Percentiles rank a stretch among this genome's conserved stretches.
phyloP scores from a whole-genome alignment of 2,329 filamentous ascomycete genomes.

The Exophiala calicioides region DNA sequence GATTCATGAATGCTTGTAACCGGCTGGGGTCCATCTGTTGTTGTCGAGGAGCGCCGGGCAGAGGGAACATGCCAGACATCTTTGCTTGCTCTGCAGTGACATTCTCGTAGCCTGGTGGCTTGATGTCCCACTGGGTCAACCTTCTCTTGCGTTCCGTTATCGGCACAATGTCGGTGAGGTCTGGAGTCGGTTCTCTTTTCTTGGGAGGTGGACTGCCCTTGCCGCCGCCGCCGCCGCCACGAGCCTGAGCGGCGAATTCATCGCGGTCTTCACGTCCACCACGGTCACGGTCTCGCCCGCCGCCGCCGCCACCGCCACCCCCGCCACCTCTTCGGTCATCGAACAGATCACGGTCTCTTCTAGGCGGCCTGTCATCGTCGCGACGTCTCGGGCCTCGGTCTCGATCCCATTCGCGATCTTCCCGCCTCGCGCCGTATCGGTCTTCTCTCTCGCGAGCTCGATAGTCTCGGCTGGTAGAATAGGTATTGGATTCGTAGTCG shows the following conservation, averaged over 20 bases:
- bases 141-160: conserved; percentile 85
- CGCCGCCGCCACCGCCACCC: conserved; percentile 44
- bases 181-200: conserved; percentile 93
- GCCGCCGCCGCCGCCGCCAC: conserved; percentile 65
- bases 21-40: conserved; percentile 94
- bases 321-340: conserved; percentile 59
- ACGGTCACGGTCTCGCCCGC: conserved; percentile 39
- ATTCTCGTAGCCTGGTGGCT: conserved; percentile 95
- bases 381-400: conserved; percentile 65
- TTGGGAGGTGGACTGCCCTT: conserved; percentile 78
- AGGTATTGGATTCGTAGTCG: conserved; percentile 77
- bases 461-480: conserved; percentile 90
- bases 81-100: conserved; percentile 98
- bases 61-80: conserved; percentile 96
- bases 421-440: conserved; percentile 69
- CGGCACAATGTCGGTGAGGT: conserved; percentile 82
- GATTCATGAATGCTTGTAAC: conserved; percentile 93
- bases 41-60: conserved; percentile 90
- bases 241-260: conserved; percentile 46
- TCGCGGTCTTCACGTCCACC: conserved; percentile 53
- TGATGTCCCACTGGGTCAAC: conserved; percentile 99
- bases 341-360: conserved; percentile 62
- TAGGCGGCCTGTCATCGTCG: conserved; percentile 63
- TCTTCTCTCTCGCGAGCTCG: conserved; percentile 93
- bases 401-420: conserved; percentile 76